These are phyloP conservation scores for Neurospora africana DNA, from an alignment of 495 filamentous ascomycete species.

Conservation along the genomic window DNA sequence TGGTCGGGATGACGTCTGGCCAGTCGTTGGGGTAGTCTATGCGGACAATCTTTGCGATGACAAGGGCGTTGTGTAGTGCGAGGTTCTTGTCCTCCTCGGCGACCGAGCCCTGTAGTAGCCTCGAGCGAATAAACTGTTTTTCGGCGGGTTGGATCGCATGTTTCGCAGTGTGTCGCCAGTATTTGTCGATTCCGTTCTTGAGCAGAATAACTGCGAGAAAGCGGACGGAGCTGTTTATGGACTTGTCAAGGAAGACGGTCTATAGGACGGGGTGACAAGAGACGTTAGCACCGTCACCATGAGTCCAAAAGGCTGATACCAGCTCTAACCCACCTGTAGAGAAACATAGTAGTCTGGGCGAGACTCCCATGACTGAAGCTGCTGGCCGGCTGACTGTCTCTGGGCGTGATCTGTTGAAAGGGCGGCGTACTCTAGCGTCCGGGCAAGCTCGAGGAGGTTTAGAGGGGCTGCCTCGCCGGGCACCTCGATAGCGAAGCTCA, in stretches of 20 bases:
- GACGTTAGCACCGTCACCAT: background rate
- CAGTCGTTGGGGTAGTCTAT: conserved; percentile 85
- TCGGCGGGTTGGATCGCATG: conserved; percentile 65
- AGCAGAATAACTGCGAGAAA: conserved; percentile 88
- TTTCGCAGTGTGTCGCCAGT: conserved; percentile 67
- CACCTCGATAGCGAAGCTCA: conserved; percentile 46
- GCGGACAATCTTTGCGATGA: conserved; percentile 75
- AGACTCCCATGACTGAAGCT: conserved; percentile 79
- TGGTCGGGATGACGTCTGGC: conserved; percentile 46
- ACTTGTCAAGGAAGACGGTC: conserved; percentile 69
- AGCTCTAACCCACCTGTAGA: conserved; percentile 53
- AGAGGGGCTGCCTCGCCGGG: conserved; percentile 44
- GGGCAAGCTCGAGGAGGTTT: conserved; percentile 55
- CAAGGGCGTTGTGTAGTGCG: conserved; percentile 76
- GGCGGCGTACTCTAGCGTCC: conserved; percentile 61
- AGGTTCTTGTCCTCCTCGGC: conserved; percentile 62
- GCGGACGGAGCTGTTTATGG: conserved; percentile 61
- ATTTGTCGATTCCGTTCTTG: conserved; percentile 91
- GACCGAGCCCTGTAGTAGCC: conserved; percentile 60
- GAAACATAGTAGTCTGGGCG: conserved; percentile 63
- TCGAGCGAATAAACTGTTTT: conserved; percentile 61
- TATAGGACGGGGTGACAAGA: conserved; percentile 19
- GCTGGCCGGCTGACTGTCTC: conserved; percentile 68
- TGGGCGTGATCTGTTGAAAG: conserved; percentile 62
- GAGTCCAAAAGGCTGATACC: conserved; percentile 3